phyloP scores from a whole-genome alignment of 2,329 filamentous ascomycete species.

The Tolypocladium tropicale region DNA sequence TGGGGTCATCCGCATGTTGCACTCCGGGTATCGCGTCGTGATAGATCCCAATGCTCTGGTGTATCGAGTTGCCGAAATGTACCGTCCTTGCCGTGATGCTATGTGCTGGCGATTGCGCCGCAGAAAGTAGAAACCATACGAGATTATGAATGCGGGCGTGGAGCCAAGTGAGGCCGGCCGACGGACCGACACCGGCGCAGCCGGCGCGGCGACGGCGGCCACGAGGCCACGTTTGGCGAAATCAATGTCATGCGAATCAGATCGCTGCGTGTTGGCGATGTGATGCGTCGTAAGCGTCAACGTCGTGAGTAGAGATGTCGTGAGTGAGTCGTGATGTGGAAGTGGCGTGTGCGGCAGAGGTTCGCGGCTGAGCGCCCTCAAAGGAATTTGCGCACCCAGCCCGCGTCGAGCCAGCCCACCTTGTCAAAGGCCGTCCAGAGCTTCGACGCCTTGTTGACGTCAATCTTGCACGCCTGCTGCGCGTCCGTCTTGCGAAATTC shows the following conservation, averaged over 20 bases:
- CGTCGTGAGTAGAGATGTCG: neutral
- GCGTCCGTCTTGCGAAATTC: constrained; percentile 93
- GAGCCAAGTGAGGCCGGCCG: neutral
- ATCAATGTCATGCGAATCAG: neutral
- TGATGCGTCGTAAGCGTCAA: neutral
- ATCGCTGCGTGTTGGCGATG: neutral
- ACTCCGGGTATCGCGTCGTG: constrained; percentile 29
- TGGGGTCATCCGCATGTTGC: constrained; percentile 21
- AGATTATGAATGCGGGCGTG: constrained; percentile 2
- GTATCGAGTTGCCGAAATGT: constrained; percentile 20
- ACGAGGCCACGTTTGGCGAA: neutral
- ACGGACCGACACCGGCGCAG: neutral
- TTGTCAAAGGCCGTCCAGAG: constrained; percentile 83
- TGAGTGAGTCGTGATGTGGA: neutral
- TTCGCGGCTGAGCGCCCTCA: constrained; percentile 8
- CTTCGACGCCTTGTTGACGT: constrained; percentile 94
- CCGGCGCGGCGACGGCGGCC: neutral
- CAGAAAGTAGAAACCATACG: constrained; percentile 1
- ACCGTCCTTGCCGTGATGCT: constrained; percentile 22
- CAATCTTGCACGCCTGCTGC: constrained; percentile 94
- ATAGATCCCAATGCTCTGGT: constrained; percentile 21
- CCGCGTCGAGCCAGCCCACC: constrained; percentile 66
- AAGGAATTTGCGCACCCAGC: constrained; percentile 29
- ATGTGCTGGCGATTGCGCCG: constrained; percentile 5
- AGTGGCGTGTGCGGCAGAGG: neutral